Evolutionary conservation across 495 filamentous ascomycete genomes (phyloP), one percentile per base, ranked within the genome.

Genomic region (Bacidia gigantensis): DNA sequence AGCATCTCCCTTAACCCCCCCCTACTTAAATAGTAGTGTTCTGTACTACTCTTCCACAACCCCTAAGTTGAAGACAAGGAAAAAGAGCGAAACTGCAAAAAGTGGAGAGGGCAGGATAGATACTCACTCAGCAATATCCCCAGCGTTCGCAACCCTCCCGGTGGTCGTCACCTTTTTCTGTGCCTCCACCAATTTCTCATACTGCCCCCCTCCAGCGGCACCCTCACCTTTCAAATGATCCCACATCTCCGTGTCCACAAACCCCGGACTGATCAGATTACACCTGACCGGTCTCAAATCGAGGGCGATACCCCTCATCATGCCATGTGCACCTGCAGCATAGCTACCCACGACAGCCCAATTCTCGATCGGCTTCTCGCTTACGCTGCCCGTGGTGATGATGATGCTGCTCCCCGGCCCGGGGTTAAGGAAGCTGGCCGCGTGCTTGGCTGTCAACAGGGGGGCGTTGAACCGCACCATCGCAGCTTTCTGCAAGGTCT

Each of bases 271-370:
- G 0, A 85, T 77, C 1, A 66, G 55, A 61, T 85, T 86, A 23
- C 82, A 77, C 2, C 82, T 63, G 0, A 83, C 56, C 0, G 82
- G 82, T 50, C 62, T 63, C 47, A 86, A 51, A 44, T 80, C 78
- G 2, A 83, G 53, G 3, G 81, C 81, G 17, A 84, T 56, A 11
- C 68, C 73, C 0, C 71, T 64, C 55, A 65, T 64, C 39, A 81
- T 53, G 11, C 72, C 73, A 54, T 49, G 65, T 12, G 63, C 51
- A 41, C 60, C 69, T 3, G 57, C 60, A 1, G 63, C 71, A 49
- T 63, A 65, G 43, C 56, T 65, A 11, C 68, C 69, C 0, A 68
- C 55, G 0, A 77, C 46, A 1, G 60, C 56, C 75, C 77, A 81
- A 0, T 67, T 69, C 2, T 62, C 59, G 0, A 53, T 25, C 3